phyloP scores from a whole-genome alignment of 139 green algal species.

The Chlamydomonas applanata region DNA sequence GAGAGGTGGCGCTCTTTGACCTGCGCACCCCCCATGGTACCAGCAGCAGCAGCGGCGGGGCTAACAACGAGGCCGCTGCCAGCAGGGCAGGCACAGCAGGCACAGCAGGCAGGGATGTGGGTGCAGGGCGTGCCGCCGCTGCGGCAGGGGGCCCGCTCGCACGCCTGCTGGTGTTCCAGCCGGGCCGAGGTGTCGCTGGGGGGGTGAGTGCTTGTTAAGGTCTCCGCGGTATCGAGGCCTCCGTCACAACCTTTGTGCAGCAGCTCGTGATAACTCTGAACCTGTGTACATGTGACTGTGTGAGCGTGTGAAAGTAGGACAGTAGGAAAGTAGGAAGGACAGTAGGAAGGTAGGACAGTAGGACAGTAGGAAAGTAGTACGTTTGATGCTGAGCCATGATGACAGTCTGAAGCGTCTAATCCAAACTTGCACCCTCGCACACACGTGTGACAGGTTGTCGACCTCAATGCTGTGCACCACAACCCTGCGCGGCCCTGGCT shows the following conservation, averaged over 20 bases:
- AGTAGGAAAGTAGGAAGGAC: neutral
- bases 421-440: neutral
- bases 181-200: neutral
- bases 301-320: neutral
- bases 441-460: neutral
- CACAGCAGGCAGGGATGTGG: neutral
- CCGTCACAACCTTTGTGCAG: no score
- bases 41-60: neutral
- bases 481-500: conserved; percentile 20
- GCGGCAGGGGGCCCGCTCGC: no score
- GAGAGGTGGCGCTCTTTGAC: conserved; percentile 45
- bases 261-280: neutral
- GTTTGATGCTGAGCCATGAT: no score
- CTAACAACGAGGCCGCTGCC: neutral
- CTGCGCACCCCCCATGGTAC: conserved; percentile 2
- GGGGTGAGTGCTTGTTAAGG: no score
- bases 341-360: no score
- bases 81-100: neutral
- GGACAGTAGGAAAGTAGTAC: no score
- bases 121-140: neutral
- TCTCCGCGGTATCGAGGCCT: no score
- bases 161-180: no score
- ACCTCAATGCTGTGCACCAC: conserved; percentile 16
- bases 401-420: no score
- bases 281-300: conserved; percentile 2